Evolutionary conservation across 2,329 filamentous ascomycete species (phyloP).

Genomic region (Ascochyta clinopodiicola): DNA sequence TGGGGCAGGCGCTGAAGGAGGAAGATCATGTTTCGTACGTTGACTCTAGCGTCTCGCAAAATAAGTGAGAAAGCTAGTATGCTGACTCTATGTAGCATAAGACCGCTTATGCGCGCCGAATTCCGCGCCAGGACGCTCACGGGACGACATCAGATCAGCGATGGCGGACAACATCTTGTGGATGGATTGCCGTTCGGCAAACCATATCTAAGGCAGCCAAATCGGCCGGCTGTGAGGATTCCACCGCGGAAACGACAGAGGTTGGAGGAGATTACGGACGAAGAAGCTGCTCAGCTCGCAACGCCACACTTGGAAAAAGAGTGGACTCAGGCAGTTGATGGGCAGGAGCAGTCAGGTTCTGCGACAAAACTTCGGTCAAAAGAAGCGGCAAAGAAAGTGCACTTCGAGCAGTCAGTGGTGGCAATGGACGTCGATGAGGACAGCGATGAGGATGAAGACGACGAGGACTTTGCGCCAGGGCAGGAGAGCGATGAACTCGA

Average conservation of each 20-base stretch:
- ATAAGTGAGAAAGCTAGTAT: neutral
- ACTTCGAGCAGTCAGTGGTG: slow-evolving; percentile 26
- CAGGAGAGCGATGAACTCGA: slow-evolving; percentile 22
- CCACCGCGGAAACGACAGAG: slow-evolving; percentile 73
- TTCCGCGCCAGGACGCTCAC: slow-evolving; percentile 73
- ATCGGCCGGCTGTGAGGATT: slow-evolving; percentile 72
- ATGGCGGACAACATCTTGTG: slow-evolving; percentile 78
- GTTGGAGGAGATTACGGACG: slow-evolving; percentile 30
- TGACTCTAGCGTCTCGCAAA: too few species aligned
- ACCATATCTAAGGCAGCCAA: slow-evolving; percentile 66
- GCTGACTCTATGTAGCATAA: slow-evolving; percentile 64
- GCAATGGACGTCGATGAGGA: slow-evolving; percentile 17
- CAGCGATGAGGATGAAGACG: slow-evolving; percentile 34
- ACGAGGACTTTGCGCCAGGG: slow-evolving; percentile 38
- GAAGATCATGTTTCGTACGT: slow-evolving; percentile 83
- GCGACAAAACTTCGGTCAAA: neutral
- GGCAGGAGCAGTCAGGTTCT: neutral
- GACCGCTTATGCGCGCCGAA: slow-evolving; percentile 77
- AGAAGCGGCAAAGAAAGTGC: slow-evolving; percentile 28
- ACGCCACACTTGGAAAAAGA: neutral
- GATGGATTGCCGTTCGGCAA: slow-evolving; percentile 87
- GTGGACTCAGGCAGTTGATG: neutral
- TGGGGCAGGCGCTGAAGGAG: slow-evolving; percentile 74
- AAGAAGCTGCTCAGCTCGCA: slow-evolving; percentile 10
- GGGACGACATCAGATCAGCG: slow-evolving; percentile 81